Evolutionary conservation across 495 filamentous ascomycete species (phyloP).

Genomic region (Neohortaea acidophila): DNA sequence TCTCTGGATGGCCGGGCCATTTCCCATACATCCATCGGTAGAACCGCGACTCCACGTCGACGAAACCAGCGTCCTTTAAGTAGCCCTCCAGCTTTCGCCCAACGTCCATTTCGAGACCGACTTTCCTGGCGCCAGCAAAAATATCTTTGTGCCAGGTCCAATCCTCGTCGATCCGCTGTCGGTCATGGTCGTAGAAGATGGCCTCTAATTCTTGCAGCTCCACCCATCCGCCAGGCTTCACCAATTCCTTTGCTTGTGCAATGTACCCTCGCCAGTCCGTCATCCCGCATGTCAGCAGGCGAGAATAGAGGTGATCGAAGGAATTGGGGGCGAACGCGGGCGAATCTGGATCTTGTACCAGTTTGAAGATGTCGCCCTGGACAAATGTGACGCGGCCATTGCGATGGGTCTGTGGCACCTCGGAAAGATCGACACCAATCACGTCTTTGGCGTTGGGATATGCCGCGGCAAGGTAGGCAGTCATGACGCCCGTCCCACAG

Average conservation of each 20-base stretch:
- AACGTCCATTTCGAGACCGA: not conserved
- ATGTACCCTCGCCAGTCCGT: constrained; percentile 2
- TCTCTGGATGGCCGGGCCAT: not conserved
- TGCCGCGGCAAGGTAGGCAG: not conserved
- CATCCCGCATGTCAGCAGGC: not conserved
- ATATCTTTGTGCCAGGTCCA: not conserved
- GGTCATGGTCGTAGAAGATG: too few species aligned
- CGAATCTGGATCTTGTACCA: not conserved
- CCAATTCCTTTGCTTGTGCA: not conserved
- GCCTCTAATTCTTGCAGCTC: constrained; percentile 7
- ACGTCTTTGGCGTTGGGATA: constrained; percentile 2
- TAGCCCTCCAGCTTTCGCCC: not conserved
- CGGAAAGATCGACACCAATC: constrained; percentile 1
- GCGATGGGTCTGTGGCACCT: not conserved
- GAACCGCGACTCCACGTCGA: not conserved
- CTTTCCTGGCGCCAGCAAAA: not conserved
- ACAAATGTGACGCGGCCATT: not conserved
- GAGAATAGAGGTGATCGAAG: constrained; percentile 3
- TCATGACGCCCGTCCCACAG: not conserved
- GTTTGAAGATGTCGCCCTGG: constrained; percentile 1
- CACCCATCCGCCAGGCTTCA: not conserved
- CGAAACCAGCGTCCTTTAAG: not conserved
- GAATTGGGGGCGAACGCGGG: not conserved
- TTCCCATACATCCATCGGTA: not conserved
- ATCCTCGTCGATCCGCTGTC: not conserved